Base-by-base conservation (phyloP, 1,284 basidiomycete species). In the Austroboletus olivaceoglutinosus region DNA sequence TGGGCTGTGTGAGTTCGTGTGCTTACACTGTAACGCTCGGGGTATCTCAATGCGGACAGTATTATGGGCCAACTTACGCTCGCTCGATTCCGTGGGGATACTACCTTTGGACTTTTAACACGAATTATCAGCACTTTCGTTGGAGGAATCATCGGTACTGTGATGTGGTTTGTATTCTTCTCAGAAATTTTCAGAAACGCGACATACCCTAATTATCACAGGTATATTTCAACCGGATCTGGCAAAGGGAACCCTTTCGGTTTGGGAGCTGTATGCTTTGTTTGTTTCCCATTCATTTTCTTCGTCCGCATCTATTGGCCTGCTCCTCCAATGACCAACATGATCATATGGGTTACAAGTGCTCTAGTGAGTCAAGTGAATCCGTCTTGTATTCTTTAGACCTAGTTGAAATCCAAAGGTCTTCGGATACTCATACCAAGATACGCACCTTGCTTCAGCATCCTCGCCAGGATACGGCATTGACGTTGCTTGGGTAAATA, bases 341-440 rank as follows among this genome's bases (percentile, higher is more conserved):
- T 91, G 45, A 83, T 95, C 45, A 82, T 86, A 54, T 83, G 85
- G 51, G 82, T 93, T 2, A 92, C 90, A 1, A 68, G 78, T 15
- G 76, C 76, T 29, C 67, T 92, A 64, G 88, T 86, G 36, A 72
- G 70, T 31, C 5, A n/a, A 33, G 36, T 19, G 10, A 31, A 18
- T 34, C 5, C 38, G 38, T 19, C 3, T 18, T 7, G 30, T 27
- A 19, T 16, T 25, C 5, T 30, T 18, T 10, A n/a, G 13, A 7
- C 4, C 43, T 48, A 23, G 49, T 40, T 30, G 19, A 38, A 19
- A 33, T 27, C 2, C 2, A 44, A 48, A 86, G 85, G 76, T 91
- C 0, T 63, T 90, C 40, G 89, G 88, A 2, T 90, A 85, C 64
- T 89, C 85, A 15, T 89, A 85, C 68, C 77, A 85, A 63, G 80